These are phyloP conservation scores for Agrocybe praecox DNA, from an alignment of 768 basidiomycete species.

Conservation along the genomic window DNA sequence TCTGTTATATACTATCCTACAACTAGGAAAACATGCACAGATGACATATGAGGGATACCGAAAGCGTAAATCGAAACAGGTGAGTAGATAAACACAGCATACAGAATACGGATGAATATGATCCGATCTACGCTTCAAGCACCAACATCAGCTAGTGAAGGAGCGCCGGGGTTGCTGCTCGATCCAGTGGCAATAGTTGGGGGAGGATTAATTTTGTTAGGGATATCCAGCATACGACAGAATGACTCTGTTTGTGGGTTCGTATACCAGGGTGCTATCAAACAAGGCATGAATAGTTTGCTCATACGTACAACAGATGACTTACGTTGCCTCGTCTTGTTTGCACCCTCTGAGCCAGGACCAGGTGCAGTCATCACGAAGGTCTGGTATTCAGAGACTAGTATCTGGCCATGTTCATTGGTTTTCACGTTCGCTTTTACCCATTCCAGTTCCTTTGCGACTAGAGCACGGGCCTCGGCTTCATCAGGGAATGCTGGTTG, in stretches of 20 bases:
- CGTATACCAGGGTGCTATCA: slow-evolving; percentile 71
- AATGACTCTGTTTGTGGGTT: slow-evolving; percentile 93
- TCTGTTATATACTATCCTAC: no score
- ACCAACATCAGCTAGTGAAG: background rate
- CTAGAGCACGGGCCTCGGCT: slow-evolving; percentile 48
- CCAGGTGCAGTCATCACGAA: slow-evolving; percentile 72
- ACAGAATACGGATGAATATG: no score
- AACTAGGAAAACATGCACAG: no score
- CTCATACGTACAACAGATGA: slow-evolving; percentile 1
- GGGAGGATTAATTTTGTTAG: slow-evolving; percentile 59
- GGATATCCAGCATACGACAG: slow-evolving; percentile 75
- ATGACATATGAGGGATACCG: no score
- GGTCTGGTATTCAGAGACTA: slow-evolving; percentile 58
- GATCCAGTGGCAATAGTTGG: slow-evolving; percentile 2
- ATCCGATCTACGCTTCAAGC: background rate
- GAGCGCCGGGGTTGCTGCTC: background rate
- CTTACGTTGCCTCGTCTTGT: slow-evolving; percentile 36
- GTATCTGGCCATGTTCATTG: slow-evolving; percentile 34
- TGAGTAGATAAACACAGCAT: no score
- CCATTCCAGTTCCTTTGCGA: slow-evolving; percentile 68
- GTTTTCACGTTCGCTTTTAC: slow-evolving; percentile 56
- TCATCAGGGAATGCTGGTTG: slow-evolving; percentile 67
- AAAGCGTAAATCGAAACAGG: no score
- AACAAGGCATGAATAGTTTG: slow-evolving; percentile 19
- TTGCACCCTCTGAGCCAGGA: slow-evolving; percentile 39